phyloP scores from a whole-genome alignment of 2,329 filamentous ascomycete species.

The Alternaria viburni region DNA sequence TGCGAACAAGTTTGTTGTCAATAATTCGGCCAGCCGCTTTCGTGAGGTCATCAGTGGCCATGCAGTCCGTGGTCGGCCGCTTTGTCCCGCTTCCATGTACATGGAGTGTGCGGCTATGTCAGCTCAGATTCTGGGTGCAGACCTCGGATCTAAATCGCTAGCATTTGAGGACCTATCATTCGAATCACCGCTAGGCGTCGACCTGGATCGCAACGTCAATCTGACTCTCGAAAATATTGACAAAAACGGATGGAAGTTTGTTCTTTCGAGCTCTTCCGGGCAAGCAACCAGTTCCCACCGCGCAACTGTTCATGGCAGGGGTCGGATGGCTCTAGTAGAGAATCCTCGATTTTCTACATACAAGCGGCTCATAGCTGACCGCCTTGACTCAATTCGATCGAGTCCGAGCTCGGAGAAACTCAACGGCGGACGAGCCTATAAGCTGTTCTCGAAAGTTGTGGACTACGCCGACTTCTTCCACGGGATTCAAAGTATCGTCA shows the following conservation, averaged over 20 bases:
- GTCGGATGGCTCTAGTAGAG: conserved; percentile 1
- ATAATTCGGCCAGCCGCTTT: conserved; percentile 16
- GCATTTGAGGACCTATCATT: conserved; percentile 14
- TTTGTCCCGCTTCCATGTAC: conserved; percentile 28
- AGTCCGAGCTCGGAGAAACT: conserved; percentile 12
- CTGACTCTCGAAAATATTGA: conserved; percentile 1
- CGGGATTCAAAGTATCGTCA: conserved; percentile 18
- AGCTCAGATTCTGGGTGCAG: neutral
- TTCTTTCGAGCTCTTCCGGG: conserved; percentile 5
- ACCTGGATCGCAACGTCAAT: conserved; percentile 4
- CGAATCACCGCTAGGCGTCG: conserved; percentile 14
- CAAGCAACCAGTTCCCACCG: neutral
- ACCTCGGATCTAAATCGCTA: conserved; percentile 2
- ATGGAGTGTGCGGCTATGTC: conserved; percentile 27
- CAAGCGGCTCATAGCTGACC: conserved; percentile 15
- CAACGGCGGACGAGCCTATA: conserved; percentile 18
- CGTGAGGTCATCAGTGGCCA: conserved; percentile 17
- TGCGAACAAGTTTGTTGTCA: conserved; percentile 11
- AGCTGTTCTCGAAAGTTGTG: conserved; percentile 23
- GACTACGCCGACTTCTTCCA: conserved; percentile 18
- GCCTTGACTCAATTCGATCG: conserved; percentile 1
- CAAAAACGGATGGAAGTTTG: conserved; percentile 3
- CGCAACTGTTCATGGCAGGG: conserved; percentile 8
- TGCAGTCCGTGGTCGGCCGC: conserved; percentile 19
- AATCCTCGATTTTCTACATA: conserved; percentile 10